Conservation (phyloP, 2,329 filamentous ascomycete genomes). For the Alternaria viburni region DNA sequence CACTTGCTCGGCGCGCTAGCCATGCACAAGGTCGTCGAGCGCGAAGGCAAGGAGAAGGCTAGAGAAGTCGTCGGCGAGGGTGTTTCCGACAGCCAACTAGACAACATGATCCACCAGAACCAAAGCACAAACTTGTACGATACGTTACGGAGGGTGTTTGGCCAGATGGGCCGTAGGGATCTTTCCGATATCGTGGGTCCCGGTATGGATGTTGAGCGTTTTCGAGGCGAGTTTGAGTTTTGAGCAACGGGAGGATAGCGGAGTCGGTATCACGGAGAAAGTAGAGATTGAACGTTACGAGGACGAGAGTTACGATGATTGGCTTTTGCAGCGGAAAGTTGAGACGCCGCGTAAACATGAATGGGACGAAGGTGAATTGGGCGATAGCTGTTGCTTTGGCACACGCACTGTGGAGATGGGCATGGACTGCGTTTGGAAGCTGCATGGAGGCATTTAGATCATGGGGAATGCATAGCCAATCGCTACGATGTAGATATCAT, state of each 20-base stretch:
- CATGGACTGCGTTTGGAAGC: constrained; percentile 33
- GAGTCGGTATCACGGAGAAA: not conserved
- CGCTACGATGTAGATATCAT: not conserved
- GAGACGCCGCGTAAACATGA: constrained; percentile 3
- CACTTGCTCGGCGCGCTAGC: constrained; percentile 89
- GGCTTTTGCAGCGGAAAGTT: constrained; percentile 25
- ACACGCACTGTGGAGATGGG: constrained; percentile 31
- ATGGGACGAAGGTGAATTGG: constrained; percentile 26
- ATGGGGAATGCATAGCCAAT: not conserved
- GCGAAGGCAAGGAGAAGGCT: constrained; percentile 81
- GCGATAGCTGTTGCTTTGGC: constrained; percentile 42
- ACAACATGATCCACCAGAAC: constrained; percentile 92
- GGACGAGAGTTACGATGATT: constrained; percentile 15
- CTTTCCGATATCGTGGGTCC: constrained; percentile 84
- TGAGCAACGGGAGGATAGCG: constrained; percentile 40
- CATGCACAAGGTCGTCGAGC: constrained; percentile 95
- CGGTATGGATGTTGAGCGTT: constrained; percentile 88
- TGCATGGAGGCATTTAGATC: constrained; percentile 37
- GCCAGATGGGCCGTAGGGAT: constrained; percentile 90
- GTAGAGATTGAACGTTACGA: not conserved
- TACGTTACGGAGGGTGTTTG: constrained; percentile 92
- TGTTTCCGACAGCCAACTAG: constrained; percentile 74
- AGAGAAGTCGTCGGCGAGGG: constrained; percentile 73
- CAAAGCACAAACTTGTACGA: constrained; percentile 97
- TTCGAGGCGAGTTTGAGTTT: constrained; percentile 91